Base-by-base conservation (phyloP, 2,329 filamentous ascomycete genomes). In the Coleophoma crateriformis region DNA sequence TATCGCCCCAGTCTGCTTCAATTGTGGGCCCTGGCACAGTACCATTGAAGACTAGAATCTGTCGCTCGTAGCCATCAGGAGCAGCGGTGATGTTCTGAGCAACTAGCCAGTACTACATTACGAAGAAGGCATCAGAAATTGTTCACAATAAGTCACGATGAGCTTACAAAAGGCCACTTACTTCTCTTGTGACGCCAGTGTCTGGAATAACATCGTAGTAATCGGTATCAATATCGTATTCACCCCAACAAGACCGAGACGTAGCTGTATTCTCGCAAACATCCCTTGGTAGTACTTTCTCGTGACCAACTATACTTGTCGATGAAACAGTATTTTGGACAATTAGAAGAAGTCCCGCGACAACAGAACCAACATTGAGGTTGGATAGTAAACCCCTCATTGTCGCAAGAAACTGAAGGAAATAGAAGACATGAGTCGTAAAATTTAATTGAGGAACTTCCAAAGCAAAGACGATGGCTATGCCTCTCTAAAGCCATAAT, bases 141-240 rank as follows among this genome's bases (percentile, higher is more conserved):
- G 34, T 2, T 37, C n/a, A 12, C 34, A 37, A 4, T 37, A 19
- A 19, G 19, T 19, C 19, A 19, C 19, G 19, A 19, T 37, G 34
- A 37, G 34, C 34, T 37, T 37, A 39, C 19, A 17, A 15, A 11
- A 11, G 37, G 7, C 7, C 13, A n/a, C 4, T 45, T 19, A 39
- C 37, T 17, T 50, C 67, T 7, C 79, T 68, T 19, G 75, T 78
- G 3, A 79, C 71, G 15, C 68, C 65, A n/a, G 68, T 70, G 39
- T 67, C 57, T 3, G 67, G 67, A 13, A 54, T 57, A 12, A 59
- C 55, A 14, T 53, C 52, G 14, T 56, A 58, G 50, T 67, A 67
- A 45, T 69, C 62, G 2, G 65, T 72, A 41, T 68, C 61, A 45
- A 77, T 67, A 34, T 69, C 70, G 51, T 71, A 72, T 38, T 75